A percentile compares a stretch with the other conserved stretches of the same genome.
phyloP scores from a whole-genome alignment of 768 basidiomycete species.

The Rhodosporidiobolus odoratus region DNA sequence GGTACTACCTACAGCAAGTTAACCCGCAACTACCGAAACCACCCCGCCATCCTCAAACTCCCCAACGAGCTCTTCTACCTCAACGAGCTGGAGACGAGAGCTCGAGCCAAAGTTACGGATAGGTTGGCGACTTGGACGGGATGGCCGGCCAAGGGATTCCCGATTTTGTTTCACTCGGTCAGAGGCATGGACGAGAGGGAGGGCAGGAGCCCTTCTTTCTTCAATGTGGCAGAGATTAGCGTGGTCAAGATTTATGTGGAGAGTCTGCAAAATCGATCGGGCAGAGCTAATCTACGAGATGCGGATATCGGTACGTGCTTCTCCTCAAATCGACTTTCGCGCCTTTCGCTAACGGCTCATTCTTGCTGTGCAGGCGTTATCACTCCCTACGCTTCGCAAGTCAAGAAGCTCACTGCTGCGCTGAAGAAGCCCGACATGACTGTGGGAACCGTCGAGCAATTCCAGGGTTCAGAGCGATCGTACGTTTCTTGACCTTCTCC shows the following conservation, averaged over 20 bases:
- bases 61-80: conserved; percentile 46
- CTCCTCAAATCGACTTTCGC: background rate
- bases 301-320: conserved; percentile 22
- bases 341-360: background rate
- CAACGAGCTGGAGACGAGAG: conserved; percentile 42
- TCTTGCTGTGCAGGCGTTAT: conserved; percentile 14
- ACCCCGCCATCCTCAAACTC: conserved; percentile 44
- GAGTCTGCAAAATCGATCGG: background rate
- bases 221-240: conserved; percentile 43
- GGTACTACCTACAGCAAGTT: conserved; percentile 28
- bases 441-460: conserved; percentile 31
- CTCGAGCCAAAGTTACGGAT: conserved; percentile 9
- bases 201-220: conserved; percentile 45
- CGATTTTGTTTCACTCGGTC: conserved; percentile 43
- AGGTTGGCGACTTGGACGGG: conserved; percentile 37
- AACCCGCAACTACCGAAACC: conserved; percentile 45
- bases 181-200: conserved; percentile 44
- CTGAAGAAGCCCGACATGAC: background rate
- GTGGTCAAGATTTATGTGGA: conserved; percentile 1
- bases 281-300: background rate
- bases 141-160: conserved; percentile 41
- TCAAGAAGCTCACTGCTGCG: conserved; percentile 1
- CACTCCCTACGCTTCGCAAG: conserved; percentile 17
- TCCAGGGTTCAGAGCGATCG: conserved; percentile 29
- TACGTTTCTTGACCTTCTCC: background rate